Conservation (phyloP, 176 grass and related monocot species). For the Pontederia crassipes region DNA sequence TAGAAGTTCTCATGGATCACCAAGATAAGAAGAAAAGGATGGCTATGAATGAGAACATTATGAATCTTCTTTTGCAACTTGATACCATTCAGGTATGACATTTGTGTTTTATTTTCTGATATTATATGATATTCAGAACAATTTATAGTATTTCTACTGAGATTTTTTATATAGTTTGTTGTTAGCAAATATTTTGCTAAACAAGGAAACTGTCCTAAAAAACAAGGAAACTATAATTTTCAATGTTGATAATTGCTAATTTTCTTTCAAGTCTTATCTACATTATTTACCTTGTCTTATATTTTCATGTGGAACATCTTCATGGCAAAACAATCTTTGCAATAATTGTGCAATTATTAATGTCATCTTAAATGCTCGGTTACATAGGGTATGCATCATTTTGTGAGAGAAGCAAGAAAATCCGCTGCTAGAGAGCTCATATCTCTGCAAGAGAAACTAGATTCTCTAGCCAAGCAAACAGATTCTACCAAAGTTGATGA, state of each 20-base stretch:
- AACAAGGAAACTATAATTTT: too few relatives aligned
- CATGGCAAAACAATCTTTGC: neutral
- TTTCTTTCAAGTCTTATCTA: too few relatives aligned
- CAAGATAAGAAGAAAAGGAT: conserved; percentile 34
- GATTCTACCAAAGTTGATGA: too few relatives aligned
- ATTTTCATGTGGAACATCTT: neutral
- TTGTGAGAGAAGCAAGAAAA: conserved; percentile 60
- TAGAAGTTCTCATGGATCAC: conserved; percentile 31
- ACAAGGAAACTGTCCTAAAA: too few relatives aligned
- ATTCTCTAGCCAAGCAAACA: conserved; percentile 27
- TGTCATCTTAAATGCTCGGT: neutral
- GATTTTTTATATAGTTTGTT: too few relatives aligned
- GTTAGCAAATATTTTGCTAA: too few relatives aligned
- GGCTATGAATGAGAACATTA: conserved; percentile 45
- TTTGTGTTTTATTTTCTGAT: neutral
- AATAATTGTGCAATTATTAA: neutral
- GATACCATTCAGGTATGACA: conserved; percentile 70
- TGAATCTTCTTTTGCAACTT: conserved; percentile 86
- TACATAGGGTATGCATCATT: conserved; percentile 44
- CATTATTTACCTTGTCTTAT: too few relatives aligned
- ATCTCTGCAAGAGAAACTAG: conserved; percentile 64
- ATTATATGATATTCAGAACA: neutral
- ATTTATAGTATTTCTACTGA: neutral
- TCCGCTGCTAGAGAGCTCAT: conserved; percentile 52
- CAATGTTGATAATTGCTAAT: too few relatives aligned